phyloP scores from a whole-genome alignment of 768 basidiomycete species.

The Kwoniella europaea region DNA sequence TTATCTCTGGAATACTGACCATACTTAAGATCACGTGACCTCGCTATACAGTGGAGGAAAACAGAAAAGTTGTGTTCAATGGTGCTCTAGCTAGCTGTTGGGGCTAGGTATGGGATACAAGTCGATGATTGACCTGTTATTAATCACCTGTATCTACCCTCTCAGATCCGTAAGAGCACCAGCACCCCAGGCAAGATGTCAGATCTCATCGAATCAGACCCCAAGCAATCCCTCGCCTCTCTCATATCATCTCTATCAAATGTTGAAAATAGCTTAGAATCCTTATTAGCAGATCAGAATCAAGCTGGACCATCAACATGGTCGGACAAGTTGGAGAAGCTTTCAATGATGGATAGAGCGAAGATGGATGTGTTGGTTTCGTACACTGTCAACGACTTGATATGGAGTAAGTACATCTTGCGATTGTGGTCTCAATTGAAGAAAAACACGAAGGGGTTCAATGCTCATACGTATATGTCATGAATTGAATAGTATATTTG shows the following conservation, averaged over 20 bases:
- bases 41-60: neutral
- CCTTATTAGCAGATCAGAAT: neutral
- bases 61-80: neutral
- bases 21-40: neutral
- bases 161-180: no score
- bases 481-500: constrained; percentile 46
- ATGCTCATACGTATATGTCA: neutral
- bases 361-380: constrained; percentile 56
- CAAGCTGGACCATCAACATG: constrained; percentile 16
- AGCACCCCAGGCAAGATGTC: neutral
- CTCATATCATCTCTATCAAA: neutral
- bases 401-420: constrained; percentile 59
- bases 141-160: no score
- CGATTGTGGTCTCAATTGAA: no score
- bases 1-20: no score
- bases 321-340: constrained; percentile 33
- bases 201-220: neutral
- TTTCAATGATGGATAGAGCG: constrained; percentile 45
- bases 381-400: constrained; percentile 56
- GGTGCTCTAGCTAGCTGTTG: neutral
- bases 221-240: neutral
- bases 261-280: neutral
- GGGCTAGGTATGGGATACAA: no score
- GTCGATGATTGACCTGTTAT: constrained; percentile 3
- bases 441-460: no score